Percentiles rank a stretch among this genome's conserved stretches.
Evolutionary conservation across 202 grass and related monocot genomes (phyloP).

Genomic region (Panicum virgatum): DNA sequence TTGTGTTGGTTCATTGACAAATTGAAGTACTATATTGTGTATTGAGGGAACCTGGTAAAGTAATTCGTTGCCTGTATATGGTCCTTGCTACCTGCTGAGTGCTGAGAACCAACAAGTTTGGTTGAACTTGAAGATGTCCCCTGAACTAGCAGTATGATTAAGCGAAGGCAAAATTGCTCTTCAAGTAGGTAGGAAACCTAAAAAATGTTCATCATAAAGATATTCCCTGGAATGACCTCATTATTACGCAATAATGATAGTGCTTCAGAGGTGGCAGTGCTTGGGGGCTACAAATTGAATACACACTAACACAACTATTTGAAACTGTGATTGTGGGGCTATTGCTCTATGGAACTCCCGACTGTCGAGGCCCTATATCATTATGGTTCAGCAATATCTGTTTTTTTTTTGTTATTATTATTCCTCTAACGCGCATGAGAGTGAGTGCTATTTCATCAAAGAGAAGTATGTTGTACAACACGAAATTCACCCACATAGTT

Average conservation of each 20-base stretch:
- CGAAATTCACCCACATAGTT: neutral
- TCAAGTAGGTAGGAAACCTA: neutral
- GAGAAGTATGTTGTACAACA: neutral
- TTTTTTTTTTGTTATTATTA: too few species aligned
- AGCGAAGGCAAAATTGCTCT: neutral
- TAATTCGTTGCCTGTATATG: neutral
- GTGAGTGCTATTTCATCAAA: neutral
- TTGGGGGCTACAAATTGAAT: neutral
- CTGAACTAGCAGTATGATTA: neutral
- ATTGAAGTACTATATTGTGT: neutral
- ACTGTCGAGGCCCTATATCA: neutral
- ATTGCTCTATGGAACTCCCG: neutral
- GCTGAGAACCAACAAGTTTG: neutral
- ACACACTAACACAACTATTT: neutral
- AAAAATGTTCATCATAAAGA: neutral
- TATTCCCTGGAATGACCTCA: neutral
- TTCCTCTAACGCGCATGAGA: neutral
- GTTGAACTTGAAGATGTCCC: slow-evolving; percentile 27
- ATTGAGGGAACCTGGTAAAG: neutral
- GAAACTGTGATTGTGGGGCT: neutral
- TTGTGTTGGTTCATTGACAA: neutral
- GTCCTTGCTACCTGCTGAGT: neutral
- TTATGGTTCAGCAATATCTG: neutral
- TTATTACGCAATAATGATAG: neutral
- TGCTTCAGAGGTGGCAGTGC: neutral